These are phyloP conservation scores for Terfezia boudieri DNA, from an alignment of 495 filamentous ascomycete species.

Conservation along the genomic window DNA sequence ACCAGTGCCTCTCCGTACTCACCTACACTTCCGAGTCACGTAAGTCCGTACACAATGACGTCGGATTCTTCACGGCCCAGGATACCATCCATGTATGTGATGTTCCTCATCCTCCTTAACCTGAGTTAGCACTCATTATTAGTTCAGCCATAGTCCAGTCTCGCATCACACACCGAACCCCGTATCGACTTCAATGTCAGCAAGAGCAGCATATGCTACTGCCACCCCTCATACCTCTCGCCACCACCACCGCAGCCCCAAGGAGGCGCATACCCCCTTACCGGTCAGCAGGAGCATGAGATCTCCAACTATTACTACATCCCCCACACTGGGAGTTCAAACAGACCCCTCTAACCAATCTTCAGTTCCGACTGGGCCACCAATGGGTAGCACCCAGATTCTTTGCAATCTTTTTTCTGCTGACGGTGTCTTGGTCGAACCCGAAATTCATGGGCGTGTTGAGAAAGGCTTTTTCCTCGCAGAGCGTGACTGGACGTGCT, in stretches of 20 bases:
- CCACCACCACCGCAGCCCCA: slow-evolving; percentile 14
- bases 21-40: slow-evolving; percentile 7
- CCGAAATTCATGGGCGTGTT: slow-evolving; percentile 64
- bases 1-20: slow-evolving; percentile 10
- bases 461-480: slow-evolving; percentile 81
- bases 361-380: slow-evolving; percentile 15
- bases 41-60: slow-evolving; percentile 3
- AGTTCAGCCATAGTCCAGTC: slow-evolving; percentile 13
- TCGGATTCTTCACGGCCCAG: slow-evolving; percentile 13
- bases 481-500: slow-evolving; percentile 87
- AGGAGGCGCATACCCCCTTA: slow-evolving; percentile 10
- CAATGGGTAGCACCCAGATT: slow-evolving; percentile 24
- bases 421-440: slow-evolving; percentile 37
- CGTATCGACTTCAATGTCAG: slow-evolving; percentile 15
- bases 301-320: slow-evolving; percentile 11
- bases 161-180: slow-evolving; percentile 11
- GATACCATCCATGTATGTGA: slow-evolving; percentile 18
- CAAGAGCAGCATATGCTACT: slow-evolving; percentile 12
- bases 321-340: slow-evolving; percentile 10
- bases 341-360: slow-evolving; percentile 6
- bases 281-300: slow-evolving; percentile 10
- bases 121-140: background rate
- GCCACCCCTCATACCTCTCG: slow-evolving; percentile 15
- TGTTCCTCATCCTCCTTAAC: background rate
- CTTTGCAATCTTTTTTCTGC: slow-evolving; percentile 36